A percentile compares a stretch with the other conserved stretches of the same genome.
Evolutionary conservation across 306 rosid genomes (phyloP).

Genomic region (Argentina anserina): DNA sequence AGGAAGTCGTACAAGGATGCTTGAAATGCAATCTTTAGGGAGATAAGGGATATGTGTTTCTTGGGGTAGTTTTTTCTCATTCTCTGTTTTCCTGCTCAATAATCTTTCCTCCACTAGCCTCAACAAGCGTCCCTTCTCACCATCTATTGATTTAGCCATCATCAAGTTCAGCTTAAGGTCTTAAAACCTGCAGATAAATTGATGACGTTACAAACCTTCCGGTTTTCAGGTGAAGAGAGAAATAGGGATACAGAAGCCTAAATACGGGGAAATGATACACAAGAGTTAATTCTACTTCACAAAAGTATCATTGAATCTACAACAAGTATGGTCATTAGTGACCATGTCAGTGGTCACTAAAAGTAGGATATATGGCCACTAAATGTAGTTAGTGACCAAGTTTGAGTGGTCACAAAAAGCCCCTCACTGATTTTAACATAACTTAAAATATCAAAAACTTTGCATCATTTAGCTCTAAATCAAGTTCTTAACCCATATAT

Average conservation of each 20-base stretch:
- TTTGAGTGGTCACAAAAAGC: too few species aligned
- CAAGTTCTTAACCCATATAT: conserved; percentile 17
- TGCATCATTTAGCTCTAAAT: conserved; percentile 19
- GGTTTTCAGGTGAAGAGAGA: neutral
- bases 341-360: too few species aligned
- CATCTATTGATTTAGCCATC: conserved; percentile 21
- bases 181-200: conserved; percentile 12
- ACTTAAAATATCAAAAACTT: conserved; percentile 44
- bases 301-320: too few species aligned
- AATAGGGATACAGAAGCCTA: neutral
- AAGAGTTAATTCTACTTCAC: neutral
- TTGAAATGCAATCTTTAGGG: conserved; percentile 38
- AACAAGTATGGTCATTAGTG: too few species aligned
- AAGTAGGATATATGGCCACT: too few species aligned
- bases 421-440: too few species aligned
- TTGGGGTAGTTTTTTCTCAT: conserved; percentile 31
- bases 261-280: neutral
- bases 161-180: neutral
- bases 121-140: conserved; percentile 24
- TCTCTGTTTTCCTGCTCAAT: conserved; percentile 4
- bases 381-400: too few species aligned
- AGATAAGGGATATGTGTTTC: conserved; percentile 35
- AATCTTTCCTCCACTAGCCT: conserved; percentile 32
- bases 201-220: neutral
- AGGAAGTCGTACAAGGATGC: conserved; percentile 47